phyloP scores from a whole-genome alignment of 306 rosid species.

The Rosa persica region DNA sequence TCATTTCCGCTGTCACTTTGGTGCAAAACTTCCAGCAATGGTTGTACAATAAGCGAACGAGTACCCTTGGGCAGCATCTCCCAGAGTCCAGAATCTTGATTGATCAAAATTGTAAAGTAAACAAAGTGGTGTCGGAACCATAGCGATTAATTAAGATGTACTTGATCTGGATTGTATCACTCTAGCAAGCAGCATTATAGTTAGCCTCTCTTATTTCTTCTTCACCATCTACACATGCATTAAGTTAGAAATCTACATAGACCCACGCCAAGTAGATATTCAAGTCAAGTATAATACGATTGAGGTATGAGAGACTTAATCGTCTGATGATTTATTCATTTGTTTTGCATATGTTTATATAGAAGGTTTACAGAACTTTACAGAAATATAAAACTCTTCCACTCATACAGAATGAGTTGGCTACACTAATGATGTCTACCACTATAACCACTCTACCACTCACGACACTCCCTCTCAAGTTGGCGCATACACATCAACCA shows the following conservation, averaged over 20 bases:
- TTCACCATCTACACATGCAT: background rate
- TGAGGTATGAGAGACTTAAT: no score
- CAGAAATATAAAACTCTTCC: no score
- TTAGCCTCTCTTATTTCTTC: background rate
- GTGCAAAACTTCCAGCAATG: constrained; percentile 41
- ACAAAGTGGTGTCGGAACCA: background rate
- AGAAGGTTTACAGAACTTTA: no score
- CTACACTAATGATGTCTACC: no score
- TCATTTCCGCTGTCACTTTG: constrained; percentile 33
- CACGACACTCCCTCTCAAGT: no score
- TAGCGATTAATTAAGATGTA: background rate
- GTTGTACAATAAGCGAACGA: constrained; percentile 69
- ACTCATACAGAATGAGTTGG: no score
- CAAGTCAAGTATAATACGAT: no score
- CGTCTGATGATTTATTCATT: no score
- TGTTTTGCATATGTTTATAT: no score
- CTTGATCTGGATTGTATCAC: background rate
- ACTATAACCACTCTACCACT: no score
- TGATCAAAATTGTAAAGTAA: constrained; percentile 27
- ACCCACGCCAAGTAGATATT: background rate
- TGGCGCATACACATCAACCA: no score
- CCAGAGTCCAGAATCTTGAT: constrained; percentile 73
- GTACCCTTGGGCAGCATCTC: constrained; percentile 69
- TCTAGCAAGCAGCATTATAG: background rate
- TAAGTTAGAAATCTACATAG: background rate